Evolutionary conservation across 1,284 basidiomycete species (phyloP).

Genomic region (Lentinus polychrous): DNA sequence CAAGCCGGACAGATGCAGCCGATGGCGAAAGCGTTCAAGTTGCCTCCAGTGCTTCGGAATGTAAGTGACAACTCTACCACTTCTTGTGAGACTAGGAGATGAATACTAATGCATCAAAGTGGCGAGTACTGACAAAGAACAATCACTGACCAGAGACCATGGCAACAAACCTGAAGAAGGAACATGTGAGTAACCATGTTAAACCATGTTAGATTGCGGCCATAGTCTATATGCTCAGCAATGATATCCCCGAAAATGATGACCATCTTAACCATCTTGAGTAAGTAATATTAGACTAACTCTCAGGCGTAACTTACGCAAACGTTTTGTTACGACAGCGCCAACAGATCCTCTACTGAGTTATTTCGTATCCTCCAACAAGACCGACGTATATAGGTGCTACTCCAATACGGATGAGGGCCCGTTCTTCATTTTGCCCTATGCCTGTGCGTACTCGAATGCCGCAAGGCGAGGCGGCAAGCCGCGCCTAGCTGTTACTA

Average conservation of each 20-base stretch:
- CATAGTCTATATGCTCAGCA: conserved; percentile 1
- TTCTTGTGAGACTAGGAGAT: too few relatives aligned
- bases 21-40: not conserved
- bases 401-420: conserved; percentile 38
- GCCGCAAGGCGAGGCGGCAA: conserved; percentile 44
- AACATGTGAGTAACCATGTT: not conserved
- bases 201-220: not conserved
- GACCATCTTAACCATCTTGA: not conserved
- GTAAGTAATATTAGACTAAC: conserved; percentile 4
- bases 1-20: conserved; percentile 9
- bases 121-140: not conserved
- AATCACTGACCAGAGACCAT: not conserved
- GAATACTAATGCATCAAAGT: conserved; percentile 12
- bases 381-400: conserved; percentile 59
- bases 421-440: conserved; percentile 51
- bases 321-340: not conserved
- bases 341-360: conserved; percentile 50
- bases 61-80: conserved; percentile 1
- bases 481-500: conserved; percentile 58
- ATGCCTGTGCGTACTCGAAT: conserved; percentile 66
- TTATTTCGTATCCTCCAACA: conserved; percentile 69
- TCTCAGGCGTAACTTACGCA: not conserved
- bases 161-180: conserved; percentile 2
- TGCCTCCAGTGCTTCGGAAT: conserved; percentile 3
- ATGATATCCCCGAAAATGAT: conserved; percentile 5